Percentiles rank a stretch among this genome's conserved stretches.
phyloP scores from a whole-genome alignment of 441 rosid species.

The Brassica hybrid region DNA sequence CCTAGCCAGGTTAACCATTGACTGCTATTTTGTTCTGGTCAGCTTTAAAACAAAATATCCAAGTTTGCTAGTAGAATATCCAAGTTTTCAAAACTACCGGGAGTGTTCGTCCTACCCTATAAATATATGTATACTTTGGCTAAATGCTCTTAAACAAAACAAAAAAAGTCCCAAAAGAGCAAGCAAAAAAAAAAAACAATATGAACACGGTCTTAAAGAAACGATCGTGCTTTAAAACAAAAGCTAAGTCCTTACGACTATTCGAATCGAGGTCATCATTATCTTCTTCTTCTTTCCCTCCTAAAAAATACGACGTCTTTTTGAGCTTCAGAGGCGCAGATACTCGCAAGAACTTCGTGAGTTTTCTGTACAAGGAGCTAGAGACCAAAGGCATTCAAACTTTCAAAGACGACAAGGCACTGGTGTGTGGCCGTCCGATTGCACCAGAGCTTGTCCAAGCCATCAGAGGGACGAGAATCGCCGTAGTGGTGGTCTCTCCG shows the following conservation, averaged over 20 bases:
- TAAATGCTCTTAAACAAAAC: background rate
- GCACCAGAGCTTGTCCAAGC: constrained; percentile 2
- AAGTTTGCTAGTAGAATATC: too few relatives aligned
- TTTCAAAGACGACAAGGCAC: constrained; percentile 6
- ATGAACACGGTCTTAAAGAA: background rate
- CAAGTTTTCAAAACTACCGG: background rate
- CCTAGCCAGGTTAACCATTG: too few relatives aligned
- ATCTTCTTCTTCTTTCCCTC: background rate
- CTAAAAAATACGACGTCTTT: background rate
- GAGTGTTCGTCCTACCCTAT: background rate
- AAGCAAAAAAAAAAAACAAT: background rate
- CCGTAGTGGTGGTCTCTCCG: background rate
- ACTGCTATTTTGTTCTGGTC: too few relatives aligned
- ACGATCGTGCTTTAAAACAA: constrained; percentile 1
- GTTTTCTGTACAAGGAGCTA: background rate
- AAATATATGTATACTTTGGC: background rate
- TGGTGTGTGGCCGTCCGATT: background rate
- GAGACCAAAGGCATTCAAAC: background rate
- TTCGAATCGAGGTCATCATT: background rate
- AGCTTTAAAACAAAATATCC: too few relatives aligned
- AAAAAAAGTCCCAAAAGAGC: background rate
- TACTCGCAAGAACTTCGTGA: background rate
- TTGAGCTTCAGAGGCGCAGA: background rate
- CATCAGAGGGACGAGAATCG: background rate
- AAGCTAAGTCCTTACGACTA: background rate